Percentiles rank a stretch among this genome's conserved stretches.
Conservation (phyloP, 2,329 filamentous ascomycete genomes). For the Pseudogymnoascus sp. region DNA sequence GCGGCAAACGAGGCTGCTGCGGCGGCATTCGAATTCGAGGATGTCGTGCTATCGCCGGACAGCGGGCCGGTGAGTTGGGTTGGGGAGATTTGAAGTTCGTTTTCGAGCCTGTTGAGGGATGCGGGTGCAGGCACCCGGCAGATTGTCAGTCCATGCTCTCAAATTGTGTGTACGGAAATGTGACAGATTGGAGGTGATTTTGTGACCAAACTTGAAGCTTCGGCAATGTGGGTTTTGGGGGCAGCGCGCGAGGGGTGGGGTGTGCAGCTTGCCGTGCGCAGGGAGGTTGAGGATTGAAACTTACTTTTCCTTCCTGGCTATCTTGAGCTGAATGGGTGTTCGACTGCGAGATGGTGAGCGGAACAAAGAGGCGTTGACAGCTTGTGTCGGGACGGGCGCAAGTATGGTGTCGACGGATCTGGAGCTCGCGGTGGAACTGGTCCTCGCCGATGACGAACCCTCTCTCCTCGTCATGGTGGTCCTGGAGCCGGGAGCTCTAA, state of each 20-base stretch:
- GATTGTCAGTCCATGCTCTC: constrained; percentile 22
- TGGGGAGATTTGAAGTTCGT: constrained; percentile 27
- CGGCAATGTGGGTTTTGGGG: constrained; percentile 13
- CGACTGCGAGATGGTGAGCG: constrained; percentile 23
- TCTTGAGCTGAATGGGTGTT: constrained; percentile 44
- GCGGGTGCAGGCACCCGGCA: constrained; percentile 23
- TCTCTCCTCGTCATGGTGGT: constrained; percentile 4
- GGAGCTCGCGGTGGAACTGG: constrained; percentile 55
- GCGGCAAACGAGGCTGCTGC: constrained; percentile 18
- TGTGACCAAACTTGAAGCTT: constrained; percentile 22
- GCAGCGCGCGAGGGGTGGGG: constrained; percentile 2
- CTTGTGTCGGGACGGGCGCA: constrained; percentile 25
- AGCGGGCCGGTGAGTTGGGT: constrained; percentile 20
- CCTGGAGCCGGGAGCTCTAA: neutral
- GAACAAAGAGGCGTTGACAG: constrained; percentile 19
- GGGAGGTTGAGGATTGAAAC: constrained; percentile 34
- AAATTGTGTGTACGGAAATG: neutral
- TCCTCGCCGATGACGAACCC: constrained; percentile 5
- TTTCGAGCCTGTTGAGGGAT: constrained; percentile 23
- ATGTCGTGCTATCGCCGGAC: constrained; percentile 18
- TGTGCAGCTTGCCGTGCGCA: constrained; percentile 30
- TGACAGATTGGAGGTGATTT: neutral
- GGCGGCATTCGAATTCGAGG: neutral
- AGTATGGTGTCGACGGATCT: constrained; percentile 58
- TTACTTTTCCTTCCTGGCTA: constrained; percentile 38